A percentile compares a stretch with the other conserved stretches of the same genome.
Conservation (phyloP, 2,329 filamentous ascomycete species). For the Trichoderma simmonsii region DNA sequence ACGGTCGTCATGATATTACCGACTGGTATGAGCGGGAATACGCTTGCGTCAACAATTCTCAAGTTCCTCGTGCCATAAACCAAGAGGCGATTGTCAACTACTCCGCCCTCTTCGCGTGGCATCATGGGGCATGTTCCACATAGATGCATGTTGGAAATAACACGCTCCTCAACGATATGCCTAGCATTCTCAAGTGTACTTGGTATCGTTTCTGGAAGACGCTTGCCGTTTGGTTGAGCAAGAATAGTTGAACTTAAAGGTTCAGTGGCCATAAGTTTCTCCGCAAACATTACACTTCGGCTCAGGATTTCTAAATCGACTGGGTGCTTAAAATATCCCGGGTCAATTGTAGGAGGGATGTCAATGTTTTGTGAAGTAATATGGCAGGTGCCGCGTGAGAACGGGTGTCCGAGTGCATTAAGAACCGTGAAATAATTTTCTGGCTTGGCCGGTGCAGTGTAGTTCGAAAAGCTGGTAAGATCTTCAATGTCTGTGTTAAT, state of each 20-base stretch:
- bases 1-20: background rate
- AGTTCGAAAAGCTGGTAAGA: background rate
- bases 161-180: background rate
- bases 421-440: background rate
- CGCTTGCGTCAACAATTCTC: background rate
- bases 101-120: background rate
- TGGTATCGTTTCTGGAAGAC: background rate
- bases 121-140: background rate
- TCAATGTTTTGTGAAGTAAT: background rate
- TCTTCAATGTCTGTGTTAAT: background rate
- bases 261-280: background rate
- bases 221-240: background rate
- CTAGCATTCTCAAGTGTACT: background rate
- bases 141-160: background rate
- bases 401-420: background rate
- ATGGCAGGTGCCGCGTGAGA: background rate
- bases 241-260: background rate
- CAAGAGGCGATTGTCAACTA: background rate
- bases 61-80: background rate
- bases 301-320: background rate
- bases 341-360: background rate
- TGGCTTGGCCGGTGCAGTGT: background rate
- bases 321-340: background rate
- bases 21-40: background rate
- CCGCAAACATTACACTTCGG: background rate